Percentiles rank a stretch among this genome's conserved stretches.
These are phyloP conservation scores for Fusarium guadeloupense DNA, from an alignment of 2,329 filamentous ascomycete genomes.

Conservation along the genomic window DNA sequence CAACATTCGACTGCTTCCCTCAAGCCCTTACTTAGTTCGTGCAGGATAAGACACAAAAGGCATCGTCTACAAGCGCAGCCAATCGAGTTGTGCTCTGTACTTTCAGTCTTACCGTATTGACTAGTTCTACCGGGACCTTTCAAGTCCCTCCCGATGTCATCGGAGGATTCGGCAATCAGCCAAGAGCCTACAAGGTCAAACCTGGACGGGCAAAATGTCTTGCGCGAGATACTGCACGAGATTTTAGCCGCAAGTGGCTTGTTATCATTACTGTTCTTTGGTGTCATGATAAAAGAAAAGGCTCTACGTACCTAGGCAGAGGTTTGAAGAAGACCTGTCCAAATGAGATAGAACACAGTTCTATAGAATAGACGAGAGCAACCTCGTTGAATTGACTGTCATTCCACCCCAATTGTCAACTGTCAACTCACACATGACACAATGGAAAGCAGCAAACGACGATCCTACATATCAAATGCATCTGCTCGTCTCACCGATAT, in stretches of 20 bases:
- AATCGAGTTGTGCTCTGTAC: conserved; percentile 14
- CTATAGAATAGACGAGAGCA: too few relatives aligned
- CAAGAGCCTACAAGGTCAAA: conserved; percentile 3
- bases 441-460: not conserved
- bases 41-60: conserved; percentile 17
- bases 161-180: conserved; percentile 10
- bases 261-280: not conserved
- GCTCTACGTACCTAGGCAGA: not conserved
- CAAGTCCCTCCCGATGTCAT: conserved; percentile 14
- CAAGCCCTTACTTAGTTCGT: conserved; percentile 19
- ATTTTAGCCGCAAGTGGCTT: conserved; percentile 2
- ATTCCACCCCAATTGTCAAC: too few relatives aligned
- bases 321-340: not conserved
- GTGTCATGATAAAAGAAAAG: not conserved
- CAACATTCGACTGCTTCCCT: conserved; percentile 22
- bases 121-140: conserved; percentile 26
- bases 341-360: not conserved
- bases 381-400: too few relatives aligned
- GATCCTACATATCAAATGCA: not conserved
- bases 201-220: conserved; percentile 29
- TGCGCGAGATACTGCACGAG: conserved; percentile 1
- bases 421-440: too few relatives aligned
- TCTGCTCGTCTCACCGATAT: not conserved
- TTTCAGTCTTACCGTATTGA: conserved; percentile 10
- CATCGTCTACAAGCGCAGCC: conserved; percentile 13